Evolutionary conservation across 2,329 filamentous ascomycete species (phyloP).

Genomic region (Pezicula rhizophila): DNA sequence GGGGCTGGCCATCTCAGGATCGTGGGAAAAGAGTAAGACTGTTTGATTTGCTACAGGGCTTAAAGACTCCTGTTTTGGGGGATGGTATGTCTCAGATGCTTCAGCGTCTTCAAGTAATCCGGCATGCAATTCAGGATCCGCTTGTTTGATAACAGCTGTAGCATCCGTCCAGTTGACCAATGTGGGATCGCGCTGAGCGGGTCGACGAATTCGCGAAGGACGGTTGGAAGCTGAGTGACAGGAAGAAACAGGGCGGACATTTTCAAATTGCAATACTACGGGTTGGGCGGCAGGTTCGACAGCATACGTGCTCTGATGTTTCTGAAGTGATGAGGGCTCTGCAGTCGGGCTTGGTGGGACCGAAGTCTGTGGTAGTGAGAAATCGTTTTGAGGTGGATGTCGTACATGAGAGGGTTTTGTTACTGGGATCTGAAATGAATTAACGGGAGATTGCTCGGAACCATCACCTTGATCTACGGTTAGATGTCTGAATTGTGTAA

Average conservation of each 20-base stretch:
- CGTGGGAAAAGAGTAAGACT: not conserved
- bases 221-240: constrained; percentile 1
- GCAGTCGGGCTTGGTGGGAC: too few species aligned
- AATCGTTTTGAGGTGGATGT: too few species aligned
- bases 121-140: constrained; percentile 23
- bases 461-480: constrained; percentile 5
- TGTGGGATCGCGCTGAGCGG: constrained; percentile 18
- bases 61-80: constrained; percentile 5
- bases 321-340: too few species aligned
- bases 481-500: constrained; percentile 12
- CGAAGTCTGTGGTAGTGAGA: too few species aligned
- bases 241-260: not conserved
- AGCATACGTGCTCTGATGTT: not conserved
- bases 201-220: constrained; percentile 16
- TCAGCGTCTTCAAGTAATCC: constrained; percentile 19
- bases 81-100: not conserved
- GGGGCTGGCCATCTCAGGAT: too few species aligned
- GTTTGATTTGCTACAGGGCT: constrained; percentile 1
- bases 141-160: constrained; percentile 18
- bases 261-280: not conserved
- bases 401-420: too few species aligned
- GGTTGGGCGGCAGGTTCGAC: not conserved
- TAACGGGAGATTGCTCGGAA: constrained; percentile 4
- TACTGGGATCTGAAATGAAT: not conserved
- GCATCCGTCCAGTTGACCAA: constrained; percentile 26